Evolutionary conservation across 495 filamentous ascomycete species (phyloP), one percentile per base, ranked within the genome.

Genomic region (Amniculicola lignicola): DNA sequence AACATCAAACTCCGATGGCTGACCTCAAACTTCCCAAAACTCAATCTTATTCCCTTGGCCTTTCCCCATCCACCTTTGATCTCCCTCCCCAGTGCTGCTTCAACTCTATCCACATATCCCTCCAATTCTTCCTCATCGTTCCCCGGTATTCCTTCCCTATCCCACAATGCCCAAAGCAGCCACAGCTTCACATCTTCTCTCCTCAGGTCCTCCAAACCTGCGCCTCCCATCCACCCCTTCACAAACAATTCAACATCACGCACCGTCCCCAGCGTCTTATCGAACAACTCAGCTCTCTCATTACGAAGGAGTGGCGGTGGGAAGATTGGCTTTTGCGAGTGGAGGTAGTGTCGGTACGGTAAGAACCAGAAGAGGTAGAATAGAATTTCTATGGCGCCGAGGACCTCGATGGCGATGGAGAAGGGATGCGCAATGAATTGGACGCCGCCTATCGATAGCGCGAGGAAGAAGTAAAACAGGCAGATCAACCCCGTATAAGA

Each of bases 141-240:
- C 2, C 28, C 40, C 6, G 51, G 39, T 22, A 21, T 11, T 16
- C 36, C 42, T n/a, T 49, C 35, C 22, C 44, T 29, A 48, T 48
- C 43, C 28, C 38, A 55, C 10, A 55, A 22, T 5, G 29, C 43
- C 53, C 53, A 57, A 3, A 48, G 24, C 7, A 48, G n/a, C 53
- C 53, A 57, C 4, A 48, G 43, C 18, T 57, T 57, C 18, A 57
- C 6, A 33, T 57, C 40, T 21, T 48, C 43, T 9, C 43, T 22
- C 24, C 51, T 35, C 9, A 55, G 21, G 2, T 45, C 51, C 21
- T 38, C 51, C 12, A 47, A 18, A 36, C 25, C 29, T 25, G 42
- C 51, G 4, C 33, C 51, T 11, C 40, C 16, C 40, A 55, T 46
- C 51, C 51, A 55, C 22, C 27, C 27, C 21, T 10, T 36, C 2